A percentile compares a stretch with the other conserved stretches of the same genome.
Evolutionary conservation across 164 flowering plant species (phyloP).

Genomic region (Aristolochia fimbriata): DNA sequence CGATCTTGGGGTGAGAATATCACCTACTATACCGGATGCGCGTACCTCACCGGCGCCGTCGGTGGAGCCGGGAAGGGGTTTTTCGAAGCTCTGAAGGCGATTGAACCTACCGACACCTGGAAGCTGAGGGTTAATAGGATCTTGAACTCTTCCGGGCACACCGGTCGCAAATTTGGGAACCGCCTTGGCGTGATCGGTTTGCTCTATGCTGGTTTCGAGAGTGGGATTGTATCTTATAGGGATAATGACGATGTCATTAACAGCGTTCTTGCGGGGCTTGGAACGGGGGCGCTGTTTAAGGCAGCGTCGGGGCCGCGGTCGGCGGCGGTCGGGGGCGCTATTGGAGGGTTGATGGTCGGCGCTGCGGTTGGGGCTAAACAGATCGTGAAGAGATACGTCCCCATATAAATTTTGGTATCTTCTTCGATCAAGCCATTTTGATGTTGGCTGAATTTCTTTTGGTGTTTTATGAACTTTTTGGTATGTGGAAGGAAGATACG

Average conservation of each 20-base stretch:
- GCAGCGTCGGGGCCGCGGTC: slow-evolving; percentile 58
- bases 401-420: slow-evolving; percentile 18
- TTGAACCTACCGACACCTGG: slow-evolving; percentile 55
- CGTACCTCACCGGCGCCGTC: slow-evolving; percentile 54
- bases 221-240: slow-evolving; percentile 35
- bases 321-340: slow-evolving; percentile 57
- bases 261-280: slow-evolving; percentile 56
- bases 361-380: slow-evolving; percentile 48
- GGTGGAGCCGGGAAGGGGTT: slow-evolving; percentile 56
- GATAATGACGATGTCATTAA: slow-evolving; percentile 48
- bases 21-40: slow-evolving; percentile 80
- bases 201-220: slow-evolving; percentile 66
- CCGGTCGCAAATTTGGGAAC: slow-evolving; percentile 63
- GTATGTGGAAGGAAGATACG: background rate
- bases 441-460: background rate
- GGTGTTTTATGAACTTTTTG: background rate
- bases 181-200: slow-evolving; percentile 59
- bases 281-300: slow-evolving; percentile 48
- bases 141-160: slow-evolving; percentile 60
- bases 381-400: slow-evolving; percentile 43
- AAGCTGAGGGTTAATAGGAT: slow-evolving; percentile 68
- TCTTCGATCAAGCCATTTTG: background rate
- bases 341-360: slow-evolving; percentile 48
- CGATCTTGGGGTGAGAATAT: slow-evolving; percentile 92
- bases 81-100: slow-evolving; percentile 36